Base-by-base conservation (phyloP, 352 stramenopile species). In the Peronosclerospora sorghi region DNA sequence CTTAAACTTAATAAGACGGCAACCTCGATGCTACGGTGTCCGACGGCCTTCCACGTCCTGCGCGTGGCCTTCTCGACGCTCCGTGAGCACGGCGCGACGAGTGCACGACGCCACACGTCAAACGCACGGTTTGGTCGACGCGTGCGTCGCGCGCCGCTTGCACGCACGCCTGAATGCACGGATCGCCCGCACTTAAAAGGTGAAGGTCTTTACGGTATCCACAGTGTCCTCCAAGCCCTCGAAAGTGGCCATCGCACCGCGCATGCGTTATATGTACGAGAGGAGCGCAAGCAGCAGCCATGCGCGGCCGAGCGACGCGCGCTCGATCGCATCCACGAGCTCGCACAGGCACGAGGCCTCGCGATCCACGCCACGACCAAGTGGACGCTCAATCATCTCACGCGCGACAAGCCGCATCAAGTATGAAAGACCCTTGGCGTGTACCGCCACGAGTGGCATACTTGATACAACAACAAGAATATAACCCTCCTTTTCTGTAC, bases 341-440 rank as follows among this genome's bases (percentile, higher is more conserved):
- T 85, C 4, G 69, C 73, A 1, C 27, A 29, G 7, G 38, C 52
- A 0, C 49, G 54, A n/a, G 50, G 46, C 1, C 38, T 84, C 29
- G 23, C 60, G 8, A 19, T 59, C 4, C 24, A 52, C 5, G 9
- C 45, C 9, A 48, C 32, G 10, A 87, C 70, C 61, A 90, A 90
- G 57, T 87, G 74, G 74, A 84, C 80, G 69, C 52, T 90, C 10
- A 90, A 90, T 41, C 71, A 86, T 32, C 79, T 86, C 27, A 86
- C 75, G 10, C 61, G 74, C 2, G 73, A 90, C 60, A 87, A 87
- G 32, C 78, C 78, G 9, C 78, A 90, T 47, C 78, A 89, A 53
- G 75, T 85, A 30, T 36, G 40, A 40, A 17, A 34, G 6, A 35
- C 21, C 9, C 24, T 32, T 40, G 10, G 23, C 20, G 10, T n/a